A percentile compares a stretch with the other conserved stretches of the same genome.
phyloP scores from a whole-genome alignment of 345 rosid genomes.

The Brassica nigra region DNA sequence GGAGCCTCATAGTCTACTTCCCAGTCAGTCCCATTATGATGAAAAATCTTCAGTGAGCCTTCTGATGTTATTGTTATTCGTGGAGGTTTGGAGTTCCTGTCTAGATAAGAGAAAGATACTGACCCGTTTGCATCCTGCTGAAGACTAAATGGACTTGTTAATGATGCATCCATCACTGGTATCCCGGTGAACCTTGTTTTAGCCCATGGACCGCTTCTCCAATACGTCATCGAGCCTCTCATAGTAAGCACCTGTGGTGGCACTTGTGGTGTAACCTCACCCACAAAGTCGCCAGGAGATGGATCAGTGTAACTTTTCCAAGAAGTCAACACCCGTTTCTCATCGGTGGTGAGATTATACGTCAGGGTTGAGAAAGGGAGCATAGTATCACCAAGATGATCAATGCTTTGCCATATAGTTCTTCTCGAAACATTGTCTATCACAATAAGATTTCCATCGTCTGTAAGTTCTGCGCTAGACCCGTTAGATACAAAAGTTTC shows the following conservation, averaged over 20 bases:
- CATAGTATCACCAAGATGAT: constrained; percentile 31
- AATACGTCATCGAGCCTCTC: constrained; percentile 23
- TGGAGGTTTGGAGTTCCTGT: neutral
- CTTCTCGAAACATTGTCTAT: neutral
- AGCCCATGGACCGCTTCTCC: constrained; percentile 47
- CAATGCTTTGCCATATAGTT: neutral
- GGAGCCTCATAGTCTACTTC: neutral
- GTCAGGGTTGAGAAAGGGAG: constrained; percentile 31
- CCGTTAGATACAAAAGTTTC: neutral
- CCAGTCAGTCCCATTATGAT: neutral
- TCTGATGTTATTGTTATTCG: constrained; percentile 7
- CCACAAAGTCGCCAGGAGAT: constrained; percentile 42
- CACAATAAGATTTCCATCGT: constrained; percentile 27
- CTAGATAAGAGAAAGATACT: neutral
- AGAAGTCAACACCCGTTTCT: constrained; percentile 36
- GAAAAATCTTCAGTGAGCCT: constrained; percentile 5
- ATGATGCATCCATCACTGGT: constrained; percentile 5
- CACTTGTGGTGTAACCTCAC: constrained; percentile 27
- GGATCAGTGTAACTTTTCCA: constrained; percentile 47
- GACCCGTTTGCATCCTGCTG: constrained; percentile 28
- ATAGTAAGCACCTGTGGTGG: constrained; percentile 37
- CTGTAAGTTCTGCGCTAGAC: constrained; percentile 26
- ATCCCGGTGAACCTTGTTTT: constrained; percentile 38
- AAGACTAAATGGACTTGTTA: neutral
- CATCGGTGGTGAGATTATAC: constrained; percentile 11